A percentile compares a stretch with the other conserved stretches of the same genome.
Evolutionary conservation across 1,284 basidiomycete species (phyloP).

Genomic region (Ceratobasidium papillatum): DNA sequence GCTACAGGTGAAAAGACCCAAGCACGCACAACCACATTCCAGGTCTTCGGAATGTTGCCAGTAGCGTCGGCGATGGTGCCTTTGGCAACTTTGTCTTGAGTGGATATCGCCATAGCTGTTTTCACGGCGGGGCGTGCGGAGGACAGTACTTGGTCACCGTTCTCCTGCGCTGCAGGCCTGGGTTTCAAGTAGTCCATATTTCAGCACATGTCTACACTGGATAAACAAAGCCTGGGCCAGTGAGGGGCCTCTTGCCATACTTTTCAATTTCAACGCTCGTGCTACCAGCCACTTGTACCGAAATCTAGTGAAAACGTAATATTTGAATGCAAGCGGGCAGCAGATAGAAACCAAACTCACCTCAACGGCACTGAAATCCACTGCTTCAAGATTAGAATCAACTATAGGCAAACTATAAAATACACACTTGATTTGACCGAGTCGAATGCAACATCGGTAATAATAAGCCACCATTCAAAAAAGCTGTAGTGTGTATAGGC

Average conservation of each 20-base stretch:
- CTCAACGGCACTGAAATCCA: conserved; percentile 62
- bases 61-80: neutral
- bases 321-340: neutral
- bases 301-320: neutral
- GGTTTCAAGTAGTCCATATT: neutral
- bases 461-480: conserved; percentile 87
- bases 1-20: conserved; percentile 12
- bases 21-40: neutral
- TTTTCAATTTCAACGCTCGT: conserved; percentile 35
- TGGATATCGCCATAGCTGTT: neutral
- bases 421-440: conserved; percentile 55
- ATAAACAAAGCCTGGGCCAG: conserved; percentile 1
- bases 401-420: neutral
- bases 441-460: conserved; percentile 83
- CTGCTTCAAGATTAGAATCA: conserved; percentile 50
- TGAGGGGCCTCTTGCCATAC: conserved; percentile 35
- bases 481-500: conserved; percentile 87
- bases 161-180: conserved; percentile 4
- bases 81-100: neutral
- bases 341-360: conserved; percentile 43
- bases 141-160: neutral
- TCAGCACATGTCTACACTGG: conserved; percentile 16
- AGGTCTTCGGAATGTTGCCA: neutral
- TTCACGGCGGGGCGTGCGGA: neutral
- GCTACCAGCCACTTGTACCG: conserved; percentile 45